Evolutionary conservation across 1,139 yeast species (phyloP).

Genomic region (Lodderomyces jiufengensis): DNA sequence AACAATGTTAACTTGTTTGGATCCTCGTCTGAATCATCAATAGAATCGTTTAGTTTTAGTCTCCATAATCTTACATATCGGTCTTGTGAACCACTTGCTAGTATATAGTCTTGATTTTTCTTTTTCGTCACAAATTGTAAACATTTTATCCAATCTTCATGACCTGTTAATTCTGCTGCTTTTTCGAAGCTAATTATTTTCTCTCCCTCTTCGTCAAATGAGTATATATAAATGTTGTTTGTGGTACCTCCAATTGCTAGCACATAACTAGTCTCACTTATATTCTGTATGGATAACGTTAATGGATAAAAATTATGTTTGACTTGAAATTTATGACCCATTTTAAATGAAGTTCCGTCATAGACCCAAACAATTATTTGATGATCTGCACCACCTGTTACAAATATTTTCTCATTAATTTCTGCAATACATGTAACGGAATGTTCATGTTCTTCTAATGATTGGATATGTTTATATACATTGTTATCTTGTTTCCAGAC

Average conservation of each 20-base stretch:
- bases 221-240: constrained; percentile 51
- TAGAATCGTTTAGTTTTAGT: constrained; percentile 52
- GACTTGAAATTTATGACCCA: constrained; percentile 35
- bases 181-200: constrained; percentile 23
- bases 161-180: constrained; percentile 68
- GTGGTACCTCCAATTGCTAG: constrained; percentile 86
- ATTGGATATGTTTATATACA: constrained; percentile 26
- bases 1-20: constrained; percentile 49
- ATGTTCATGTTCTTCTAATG: constrained; percentile 35
- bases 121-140: constrained; percentile 54
- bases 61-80: constrained; percentile 88
- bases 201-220: constrained; percentile 31
- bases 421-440: constrained; percentile 52
- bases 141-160: constrained; percentile 90
- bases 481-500: constrained; percentile 47
- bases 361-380: constrained; percentile 47
- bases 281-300: constrained; percentile 50
- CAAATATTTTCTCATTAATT: constrained; percentile 34
- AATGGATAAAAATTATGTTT: constrained; percentile 62
- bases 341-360: constrained; percentile 17
- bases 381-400: constrained; percentile 70
- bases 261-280: constrained; percentile 39
- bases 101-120: constrained; percentile 47
- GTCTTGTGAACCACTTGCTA: constrained; percentile 90
- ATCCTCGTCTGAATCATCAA: constrained; percentile 58